Percentiles rank a stretch among this genome's conserved stretches.
Conservation (phyloP, 2,329 filamentous ascomycete genomes). For the Paecilomyces sp. region DNA sequence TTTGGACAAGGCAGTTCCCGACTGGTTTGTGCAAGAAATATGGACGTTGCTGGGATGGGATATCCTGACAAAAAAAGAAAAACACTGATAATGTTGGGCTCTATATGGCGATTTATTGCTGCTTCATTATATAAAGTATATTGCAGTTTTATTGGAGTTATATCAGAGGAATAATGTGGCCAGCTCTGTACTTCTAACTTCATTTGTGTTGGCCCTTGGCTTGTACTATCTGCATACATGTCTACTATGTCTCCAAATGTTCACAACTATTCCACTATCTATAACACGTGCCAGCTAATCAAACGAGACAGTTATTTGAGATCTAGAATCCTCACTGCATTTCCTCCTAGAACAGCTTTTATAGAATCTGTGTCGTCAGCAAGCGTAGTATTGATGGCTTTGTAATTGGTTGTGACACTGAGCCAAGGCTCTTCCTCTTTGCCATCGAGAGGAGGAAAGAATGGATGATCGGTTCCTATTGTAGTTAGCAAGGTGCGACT, state of each 20-base stretch:
- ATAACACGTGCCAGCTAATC: neutral
- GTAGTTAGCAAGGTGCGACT: neutral
- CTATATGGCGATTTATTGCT: neutral
- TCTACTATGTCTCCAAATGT: too few species aligned
- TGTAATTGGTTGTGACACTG: constrained; percentile 41
- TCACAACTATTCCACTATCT: neutral
- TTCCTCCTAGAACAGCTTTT: constrained; percentile 35
- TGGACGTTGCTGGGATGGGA: constrained; percentile 56
- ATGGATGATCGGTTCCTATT: constrained; percentile 38
- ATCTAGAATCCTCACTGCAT: constrained; percentile 36
- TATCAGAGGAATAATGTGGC: neutral
- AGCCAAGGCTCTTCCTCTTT: constrained; percentile 32
- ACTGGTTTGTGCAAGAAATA: constrained; percentile 51
- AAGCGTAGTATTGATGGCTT: constrained; percentile 35
- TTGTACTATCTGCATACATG: too few species aligned
- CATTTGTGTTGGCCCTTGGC: neutral
- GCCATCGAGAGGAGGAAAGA: constrained; percentile 34
- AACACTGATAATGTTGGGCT: neutral
- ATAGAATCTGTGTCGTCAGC: constrained; percentile 21
- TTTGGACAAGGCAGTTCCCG: constrained; percentile 31
- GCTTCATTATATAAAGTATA: neutral
- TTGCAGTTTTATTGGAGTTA: neutral
- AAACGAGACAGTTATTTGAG: constrained; percentile 16
- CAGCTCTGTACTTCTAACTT: neutral
- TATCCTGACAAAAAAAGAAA: constrained; percentile 12